Evolutionary conservation across 371 early-diverging fungal genomes (phyloP), one percentile per base, ranked within the genome.

Genomic region (Actinomortierella wolfii): DNA sequence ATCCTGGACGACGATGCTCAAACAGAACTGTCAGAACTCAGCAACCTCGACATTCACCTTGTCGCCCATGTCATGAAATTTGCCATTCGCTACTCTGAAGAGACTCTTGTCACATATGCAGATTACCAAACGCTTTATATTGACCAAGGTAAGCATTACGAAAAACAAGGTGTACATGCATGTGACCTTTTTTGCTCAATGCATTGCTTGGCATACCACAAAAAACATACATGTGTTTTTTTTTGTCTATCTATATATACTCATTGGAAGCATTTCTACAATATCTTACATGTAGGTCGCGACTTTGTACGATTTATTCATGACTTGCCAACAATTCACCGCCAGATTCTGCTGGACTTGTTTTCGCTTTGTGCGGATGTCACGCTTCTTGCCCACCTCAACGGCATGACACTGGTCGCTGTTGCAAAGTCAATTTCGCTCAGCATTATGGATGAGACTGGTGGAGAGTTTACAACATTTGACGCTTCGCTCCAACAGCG

Each of bases 301-400:
- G 56, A 73, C 57, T 73, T 73, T 43, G 13, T 56, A n/a, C 29
- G 46, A 20, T 73, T 73, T 41, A 59, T 59, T 20, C 56, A 50
- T 5, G 63, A 59, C 40, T 57, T 73, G 0, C 67, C 67, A n/a
- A 56, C 67, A 0, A 67, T 62, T 41, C 66, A 67, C 51, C 67
- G 74, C 20, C 52, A 67, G 41, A 73, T 67, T n/a, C 57, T 73
- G 6, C 67, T 67, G 26, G 74, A 73, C 24, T 67, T 73, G 24
- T 73, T 73, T 25, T 73, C 74, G 2, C 74, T 73, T 43, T 73
- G 74, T 44, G 74, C 74, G 15, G 74, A 73, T 45, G 74, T 73
- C 8, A 67, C 67, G 2, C 47, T 73, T 18, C 57, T 73, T 11
- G 67, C 64, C 23, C 67, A 73, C 45, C 60, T 73, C 28, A 73